Conservation (phyloP, 805 yeast species). For the Kluyveromyces wickerhamii region DNA sequence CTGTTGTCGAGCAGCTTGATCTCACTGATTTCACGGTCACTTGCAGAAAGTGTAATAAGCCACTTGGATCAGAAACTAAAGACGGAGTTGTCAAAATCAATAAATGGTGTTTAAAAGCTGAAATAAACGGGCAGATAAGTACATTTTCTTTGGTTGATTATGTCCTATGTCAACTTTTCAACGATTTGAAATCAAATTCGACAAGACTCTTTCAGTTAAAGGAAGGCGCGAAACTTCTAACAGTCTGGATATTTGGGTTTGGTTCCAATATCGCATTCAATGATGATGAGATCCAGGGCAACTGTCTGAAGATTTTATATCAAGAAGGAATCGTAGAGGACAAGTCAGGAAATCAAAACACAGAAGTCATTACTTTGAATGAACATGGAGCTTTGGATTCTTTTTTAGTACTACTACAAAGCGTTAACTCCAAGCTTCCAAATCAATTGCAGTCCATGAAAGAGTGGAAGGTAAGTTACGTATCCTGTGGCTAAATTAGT, state of each 20-base stretch:
- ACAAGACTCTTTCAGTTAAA: conserved; percentile 18
- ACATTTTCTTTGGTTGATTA: conserved; percentile 17
- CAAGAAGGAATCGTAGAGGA: conserved; percentile 5
- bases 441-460: conserved; percentile 8
- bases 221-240: conserved; percentile 5
- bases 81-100: conserved; percentile 17
- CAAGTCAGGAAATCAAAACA: conserved; percentile 10
- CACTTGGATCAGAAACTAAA: conserved; percentile 16
- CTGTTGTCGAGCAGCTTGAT: conserved; percentile 8
- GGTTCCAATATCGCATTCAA: conserved; percentile 16
- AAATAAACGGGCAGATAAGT: conserved; percentile 2
- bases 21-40: conserved; percentile 1
- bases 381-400: conserved; percentile 10
- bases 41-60: conserved; percentile 15
- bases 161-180: conserved; percentile 17
- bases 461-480: conserved; percentile 21
- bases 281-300: conserved; percentile 5
- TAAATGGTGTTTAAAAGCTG: conserved; percentile 22
- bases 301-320: conserved; percentile 23
- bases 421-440: conserved; percentile 13
- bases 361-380: conserved; percentile 14
- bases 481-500: conserved; percentile 4
- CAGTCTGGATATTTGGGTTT: conserved; percentile 25
- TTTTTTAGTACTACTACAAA: conserved; percentile 11
- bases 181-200: conserved; percentile 17